Percentiles rank a stretch among this genome's conserved stretches.
Conservation (phyloP, 768 basidiomycete genomes). For the Tulasnella sp. region DNA sequence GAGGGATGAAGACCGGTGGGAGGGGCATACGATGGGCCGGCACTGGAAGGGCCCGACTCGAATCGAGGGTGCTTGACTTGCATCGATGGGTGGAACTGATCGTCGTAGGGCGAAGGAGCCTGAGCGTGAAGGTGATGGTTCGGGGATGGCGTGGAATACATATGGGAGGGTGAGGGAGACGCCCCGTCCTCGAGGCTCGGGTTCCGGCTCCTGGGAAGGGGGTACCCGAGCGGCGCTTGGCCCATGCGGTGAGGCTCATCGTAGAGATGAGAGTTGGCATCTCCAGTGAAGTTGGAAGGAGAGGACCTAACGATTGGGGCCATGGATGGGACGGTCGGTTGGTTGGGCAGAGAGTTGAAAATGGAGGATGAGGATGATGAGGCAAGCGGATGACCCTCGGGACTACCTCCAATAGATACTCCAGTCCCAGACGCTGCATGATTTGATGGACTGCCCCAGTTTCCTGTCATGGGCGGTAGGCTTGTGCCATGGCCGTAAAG, state of each 20-base stretch:
- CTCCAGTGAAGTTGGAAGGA: background rate
- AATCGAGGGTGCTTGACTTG: conserved; percentile 21
- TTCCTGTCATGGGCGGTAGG: background rate
- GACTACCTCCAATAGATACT: background rate
- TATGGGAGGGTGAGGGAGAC: background rate
- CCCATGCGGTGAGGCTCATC: background rate
- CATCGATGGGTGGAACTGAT: background rate
- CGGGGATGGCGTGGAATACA: conserved; percentile 14
- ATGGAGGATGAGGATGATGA: background rate
- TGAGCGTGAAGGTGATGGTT: background rate
- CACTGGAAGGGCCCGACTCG: background rate
- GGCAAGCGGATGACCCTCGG: background rate
- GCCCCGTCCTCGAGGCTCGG: background rate
- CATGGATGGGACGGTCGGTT: background rate
- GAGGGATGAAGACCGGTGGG: background rate
- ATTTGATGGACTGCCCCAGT: background rate
- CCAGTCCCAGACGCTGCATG: background rate
- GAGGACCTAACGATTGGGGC: background rate
- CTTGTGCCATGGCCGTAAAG: background rate
- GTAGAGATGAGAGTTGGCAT: background rate
- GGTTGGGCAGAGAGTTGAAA: background rate
- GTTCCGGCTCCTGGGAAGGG: background rate
- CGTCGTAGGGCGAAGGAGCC: background rate
- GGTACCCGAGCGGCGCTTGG: background rate
- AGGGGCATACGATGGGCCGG: background rate